Evolutionary conservation across 2,329 filamentous ascomycete genomes (phyloP).

Genomic region (Penicillium sp.): DNA sequence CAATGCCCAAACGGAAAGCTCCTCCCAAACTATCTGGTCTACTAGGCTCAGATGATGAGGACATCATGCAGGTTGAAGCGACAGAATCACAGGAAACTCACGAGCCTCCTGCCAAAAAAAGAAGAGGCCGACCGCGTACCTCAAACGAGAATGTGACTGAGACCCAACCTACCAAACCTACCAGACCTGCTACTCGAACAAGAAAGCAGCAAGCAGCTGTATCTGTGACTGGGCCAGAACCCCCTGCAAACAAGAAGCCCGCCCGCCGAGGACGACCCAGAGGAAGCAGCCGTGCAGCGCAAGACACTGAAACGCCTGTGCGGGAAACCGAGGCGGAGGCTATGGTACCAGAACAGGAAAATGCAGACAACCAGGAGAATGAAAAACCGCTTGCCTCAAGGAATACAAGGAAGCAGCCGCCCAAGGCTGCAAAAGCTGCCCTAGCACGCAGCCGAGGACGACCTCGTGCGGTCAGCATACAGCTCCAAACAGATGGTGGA

Average conservation of each 20-base stretch:
- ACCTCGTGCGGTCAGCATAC: slow-evolving; percentile 22
- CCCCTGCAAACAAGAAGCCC: slow-evolving; percentile 19
- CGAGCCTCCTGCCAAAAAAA: slow-evolving; percentile 38
- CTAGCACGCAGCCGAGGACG: slow-evolving; percentile 24
- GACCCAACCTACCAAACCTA: slow-evolving; percentile 28
- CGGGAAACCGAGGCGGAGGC: slow-evolving; percentile 45
- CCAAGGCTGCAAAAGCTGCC: slow-evolving; percentile 8
- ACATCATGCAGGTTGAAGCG: slow-evolving; percentile 34
- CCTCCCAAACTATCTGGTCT: slow-evolving; percentile 45
- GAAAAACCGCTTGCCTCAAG: slow-evolving; percentile 20
- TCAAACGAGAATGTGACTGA: slow-evolving; percentile 48
- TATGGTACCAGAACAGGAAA: slow-evolving; percentile 25
- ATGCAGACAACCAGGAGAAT: slow-evolving; percentile 26
- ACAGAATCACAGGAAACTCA: slow-evolving; percentile 26
- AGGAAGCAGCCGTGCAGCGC: slow-evolving; percentile 28
- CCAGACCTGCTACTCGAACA: slow-evolving; percentile 20
- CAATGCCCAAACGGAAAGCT: slow-evolving; percentile 44
- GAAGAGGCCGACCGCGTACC: slow-evolving; percentile 37
- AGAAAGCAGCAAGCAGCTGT: slow-evolving; percentile 26
- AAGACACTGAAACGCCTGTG: slow-evolving; percentile 25
- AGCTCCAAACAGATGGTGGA: slow-evolving; percentile 37
- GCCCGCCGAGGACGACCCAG: slow-evolving; percentile 31
- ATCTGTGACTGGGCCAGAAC: slow-evolving; percentile 6
- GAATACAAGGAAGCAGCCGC: slow-evolving; percentile 19
- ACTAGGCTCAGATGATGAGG: slow-evolving; percentile 48